A percentile compares a stretch with the other conserved stretches of the same genome.
phyloP scores from a whole-genome alignment of 2,329 filamentous ascomycete species.

The Trichoderma koningiopsis region DNA sequence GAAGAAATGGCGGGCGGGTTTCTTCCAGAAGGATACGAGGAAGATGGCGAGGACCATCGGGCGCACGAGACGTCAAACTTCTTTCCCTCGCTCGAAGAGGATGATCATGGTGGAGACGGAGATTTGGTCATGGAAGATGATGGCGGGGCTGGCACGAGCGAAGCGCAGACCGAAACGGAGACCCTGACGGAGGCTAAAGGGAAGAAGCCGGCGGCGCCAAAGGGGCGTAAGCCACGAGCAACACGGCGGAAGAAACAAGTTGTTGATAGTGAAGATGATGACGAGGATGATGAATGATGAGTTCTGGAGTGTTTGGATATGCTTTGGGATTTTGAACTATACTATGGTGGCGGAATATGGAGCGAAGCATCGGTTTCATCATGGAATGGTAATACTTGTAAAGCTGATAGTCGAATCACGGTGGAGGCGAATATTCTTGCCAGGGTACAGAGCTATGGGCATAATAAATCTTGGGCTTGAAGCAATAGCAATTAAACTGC shows the following conservation, averaged over 20 bases:
- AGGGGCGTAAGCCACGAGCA: not conserved
- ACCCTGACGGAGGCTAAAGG: not conserved
- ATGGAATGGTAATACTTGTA: not conserved
- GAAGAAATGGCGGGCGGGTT: constrained; percentile 64
- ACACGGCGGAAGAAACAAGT: not conserved
- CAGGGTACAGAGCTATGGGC: not conserved
- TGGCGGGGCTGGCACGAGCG: not conserved
- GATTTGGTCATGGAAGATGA: constrained; percentile 41
- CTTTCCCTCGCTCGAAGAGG: constrained; percentile 51
- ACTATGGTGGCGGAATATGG: not conserved
- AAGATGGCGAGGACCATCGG: constrained; percentile 40
- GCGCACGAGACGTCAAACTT: constrained; percentile 47
- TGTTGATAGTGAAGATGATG: constrained; percentile 2
- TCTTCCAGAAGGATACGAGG: constrained; percentile 58
- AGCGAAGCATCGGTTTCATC: not conserved
- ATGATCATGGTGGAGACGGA: constrained; percentile 40
- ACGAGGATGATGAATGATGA: not conserved
- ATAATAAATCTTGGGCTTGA: not conserved
- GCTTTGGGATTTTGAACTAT: not conserved
- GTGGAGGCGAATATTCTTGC: not conserved
- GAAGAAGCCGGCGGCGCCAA: not conserved
- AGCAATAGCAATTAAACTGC: not conserved
- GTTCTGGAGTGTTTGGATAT: not conserved
- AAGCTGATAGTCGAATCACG: not conserved
- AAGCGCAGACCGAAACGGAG: not conserved